These are phyloP conservation scores for Phytophthora idaei DNA, from an alignment of 352 stramenopile genomes.

Conservation along the genomic window DNA sequence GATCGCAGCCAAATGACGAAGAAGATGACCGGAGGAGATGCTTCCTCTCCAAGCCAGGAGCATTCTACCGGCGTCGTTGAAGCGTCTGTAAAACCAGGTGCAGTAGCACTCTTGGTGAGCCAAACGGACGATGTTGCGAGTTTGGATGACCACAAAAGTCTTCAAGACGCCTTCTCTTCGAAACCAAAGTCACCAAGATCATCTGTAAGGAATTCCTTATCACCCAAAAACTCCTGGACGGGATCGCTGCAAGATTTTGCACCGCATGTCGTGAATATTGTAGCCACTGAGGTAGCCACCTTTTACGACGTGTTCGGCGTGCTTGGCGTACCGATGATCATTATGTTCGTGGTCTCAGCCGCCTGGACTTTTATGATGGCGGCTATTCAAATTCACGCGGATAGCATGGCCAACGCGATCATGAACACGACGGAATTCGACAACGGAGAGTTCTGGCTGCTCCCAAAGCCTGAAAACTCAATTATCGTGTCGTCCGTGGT, in stretches of 20 bases:
- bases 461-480: conserved; percentile 26
- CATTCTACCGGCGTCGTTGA: neutral
- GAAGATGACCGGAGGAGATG: neutral
- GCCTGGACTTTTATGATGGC: conserved; percentile 43
- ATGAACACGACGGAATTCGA: conserved; percentile 50
- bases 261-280: conserved; percentile 14
- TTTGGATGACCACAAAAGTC: neutral
- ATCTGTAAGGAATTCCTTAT: neutral
- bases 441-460: conserved; percentile 52
- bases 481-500: conserved; percentile 26
- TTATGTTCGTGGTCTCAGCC: conserved; percentile 44
- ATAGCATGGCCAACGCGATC: conserved; percentile 38
- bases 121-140: neutral
- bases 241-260: neutral
- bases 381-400: conserved; percentile 40
- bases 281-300: conserved; percentile 19
- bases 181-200: neutral
- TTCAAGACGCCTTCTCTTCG: neutral
- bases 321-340: conserved; percentile 45
- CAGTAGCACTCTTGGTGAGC: neutral
- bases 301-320: conserved; percentile 46
- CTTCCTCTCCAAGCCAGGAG: neutral
- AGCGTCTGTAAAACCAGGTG: neutral
- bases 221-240: neutral
- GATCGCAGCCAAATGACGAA: neutral